These are phyloP conservation scores for Ogataea siamensis DNA, from an alignment of 805 yeast genomes.

Conservation along the genomic window DNA sequence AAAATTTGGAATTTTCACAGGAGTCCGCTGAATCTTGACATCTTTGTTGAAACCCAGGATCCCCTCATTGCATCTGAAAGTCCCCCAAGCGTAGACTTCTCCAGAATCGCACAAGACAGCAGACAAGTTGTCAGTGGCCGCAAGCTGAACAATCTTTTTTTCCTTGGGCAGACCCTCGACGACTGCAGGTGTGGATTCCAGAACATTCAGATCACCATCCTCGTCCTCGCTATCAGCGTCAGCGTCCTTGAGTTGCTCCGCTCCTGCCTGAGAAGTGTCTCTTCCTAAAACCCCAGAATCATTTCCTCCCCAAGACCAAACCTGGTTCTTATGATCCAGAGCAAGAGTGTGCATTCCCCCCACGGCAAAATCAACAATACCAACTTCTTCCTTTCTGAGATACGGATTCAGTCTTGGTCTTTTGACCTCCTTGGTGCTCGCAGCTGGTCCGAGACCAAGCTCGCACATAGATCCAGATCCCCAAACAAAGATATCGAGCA, in stretches of 20 bases:
- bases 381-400: slow-evolving; percentile 57
- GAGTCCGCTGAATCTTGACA: slow-evolving; percentile 61
- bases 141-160: slow-evolving; percentile 67
- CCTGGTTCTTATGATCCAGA: slow-evolving; percentile 64
- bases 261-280: slow-evolving; percentile 61
- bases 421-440: slow-evolving; percentile 88
- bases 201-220: slow-evolving; percentile 83
- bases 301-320: slow-evolving; percentile 99
- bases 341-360: slow-evolving; percentile 97
- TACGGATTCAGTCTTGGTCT: slow-evolving; percentile 90
- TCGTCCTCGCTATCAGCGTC: slow-evolving; percentile 60
- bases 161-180: slow-evolving; percentile 66
- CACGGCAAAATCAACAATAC: slow-evolving; percentile 82
- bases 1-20: slow-evolving; percentile 59
- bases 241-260: slow-evolving; percentile 65
- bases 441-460: slow-evolving; percentile 93
- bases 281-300: slow-evolving; percentile 92
- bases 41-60: slow-evolving; percentile 75
- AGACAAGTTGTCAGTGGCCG: slow-evolving; percentile 90
- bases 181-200: slow-evolving; percentile 83
- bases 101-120: slow-evolving; percentile 79
- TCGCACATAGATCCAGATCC: slow-evolving; percentile 98
- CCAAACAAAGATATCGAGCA: slow-evolving; percentile 84
- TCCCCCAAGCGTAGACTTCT: slow-evolving; percentile 96
- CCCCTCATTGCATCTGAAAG: slow-evolving; percentile 93